phyloP scores from a whole-genome alignment of 2,329 filamentous ascomycete species.

The Stemphylium vesicarium region DNA sequence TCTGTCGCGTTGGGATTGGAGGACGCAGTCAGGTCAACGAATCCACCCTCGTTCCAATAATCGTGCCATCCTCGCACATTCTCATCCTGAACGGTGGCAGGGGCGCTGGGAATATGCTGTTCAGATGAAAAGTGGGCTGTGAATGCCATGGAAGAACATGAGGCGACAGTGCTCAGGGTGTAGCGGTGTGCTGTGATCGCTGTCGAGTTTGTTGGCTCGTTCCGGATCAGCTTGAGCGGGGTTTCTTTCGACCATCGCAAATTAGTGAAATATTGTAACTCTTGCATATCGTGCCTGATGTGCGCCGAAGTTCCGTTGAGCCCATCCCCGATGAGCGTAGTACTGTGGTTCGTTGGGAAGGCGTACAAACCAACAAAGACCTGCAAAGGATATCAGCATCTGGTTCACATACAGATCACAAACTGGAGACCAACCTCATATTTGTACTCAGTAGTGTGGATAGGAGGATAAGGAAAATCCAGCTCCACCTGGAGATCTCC shows the following conservation, averaged over 20 bases:
- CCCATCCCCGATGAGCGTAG: constrained; percentile 39
- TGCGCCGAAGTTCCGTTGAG: constrained; percentile 44
- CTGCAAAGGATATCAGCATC: constrained; percentile 47
- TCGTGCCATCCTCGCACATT: constrained; percentile 54
- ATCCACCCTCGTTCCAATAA: constrained; percentile 59
- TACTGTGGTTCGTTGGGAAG: constrained; percentile 54
- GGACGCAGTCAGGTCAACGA: constrained; percentile 56
- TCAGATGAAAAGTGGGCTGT: constrained; percentile 33
- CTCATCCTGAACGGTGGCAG: constrained; percentile 31
- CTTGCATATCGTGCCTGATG: constrained; percentile 54
- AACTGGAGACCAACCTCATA: constrained; percentile 25
- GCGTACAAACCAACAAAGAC: constrained; percentile 60
- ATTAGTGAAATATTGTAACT: constrained; percentile 52
- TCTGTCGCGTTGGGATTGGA: constrained; percentile 53
- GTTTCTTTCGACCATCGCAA: constrained; percentile 49
- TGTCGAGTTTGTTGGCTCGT: constrained; percentile 52
- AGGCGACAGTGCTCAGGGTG: constrained; percentile 12
- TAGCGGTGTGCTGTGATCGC: constrained; percentile 44
- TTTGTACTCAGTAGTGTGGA: constrained; percentile 33
- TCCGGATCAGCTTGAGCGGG: constrained; percentile 41
- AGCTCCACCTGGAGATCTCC: constrained; percentile 56
- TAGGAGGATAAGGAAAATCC: constrained; percentile 58
- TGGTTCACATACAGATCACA: not conserved
- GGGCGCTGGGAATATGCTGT: constrained; percentile 29
- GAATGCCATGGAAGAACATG: constrained; percentile 20